Evolutionary conservation across 2,329 filamentous ascomycete species (phyloP).

Genomic region (Ophiostoma ulmi): DNA sequence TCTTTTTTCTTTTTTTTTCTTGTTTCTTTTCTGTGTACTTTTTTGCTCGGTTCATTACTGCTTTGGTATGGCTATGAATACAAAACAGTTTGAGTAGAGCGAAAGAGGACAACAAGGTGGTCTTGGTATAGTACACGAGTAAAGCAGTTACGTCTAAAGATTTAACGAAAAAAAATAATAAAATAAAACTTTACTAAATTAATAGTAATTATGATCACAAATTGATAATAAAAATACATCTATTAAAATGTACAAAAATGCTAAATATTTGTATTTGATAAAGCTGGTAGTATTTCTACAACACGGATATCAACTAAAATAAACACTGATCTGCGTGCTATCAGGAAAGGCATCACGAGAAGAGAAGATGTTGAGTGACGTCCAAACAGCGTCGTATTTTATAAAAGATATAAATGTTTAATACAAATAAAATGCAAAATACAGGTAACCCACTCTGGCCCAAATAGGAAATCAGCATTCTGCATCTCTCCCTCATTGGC

Average conservation of each 20-base stretch:
- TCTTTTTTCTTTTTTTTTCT: background rate
- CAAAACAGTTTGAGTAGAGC: background rate
- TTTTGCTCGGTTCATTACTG: background rate
- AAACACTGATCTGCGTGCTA: background rate
- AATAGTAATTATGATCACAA: background rate
- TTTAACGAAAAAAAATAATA: background rate
- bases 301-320: background rate
- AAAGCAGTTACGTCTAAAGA: background rate
- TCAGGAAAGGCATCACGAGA: background rate
- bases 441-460: conserved; percentile 10
- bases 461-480: conserved; percentile 18
- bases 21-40: background rate
- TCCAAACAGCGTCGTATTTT: background rate
- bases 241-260: background rate
- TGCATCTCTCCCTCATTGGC: conserved; percentile 20
- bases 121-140: background rate
- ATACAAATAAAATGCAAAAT: background rate
- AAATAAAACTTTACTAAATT: background rate
- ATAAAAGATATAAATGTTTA: background rate
- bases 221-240: background rate
- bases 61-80: background rate
- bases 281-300: background rate
- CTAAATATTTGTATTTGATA: background rate
- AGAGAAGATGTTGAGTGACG: background rate
- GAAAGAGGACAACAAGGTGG: background rate